Percentiles rank a stretch among this genome's conserved stretches.
Evolutionary conservation across 257 asterid species (phyloP).

Genomic region (Fraxinus quadrangulata): DNA sequence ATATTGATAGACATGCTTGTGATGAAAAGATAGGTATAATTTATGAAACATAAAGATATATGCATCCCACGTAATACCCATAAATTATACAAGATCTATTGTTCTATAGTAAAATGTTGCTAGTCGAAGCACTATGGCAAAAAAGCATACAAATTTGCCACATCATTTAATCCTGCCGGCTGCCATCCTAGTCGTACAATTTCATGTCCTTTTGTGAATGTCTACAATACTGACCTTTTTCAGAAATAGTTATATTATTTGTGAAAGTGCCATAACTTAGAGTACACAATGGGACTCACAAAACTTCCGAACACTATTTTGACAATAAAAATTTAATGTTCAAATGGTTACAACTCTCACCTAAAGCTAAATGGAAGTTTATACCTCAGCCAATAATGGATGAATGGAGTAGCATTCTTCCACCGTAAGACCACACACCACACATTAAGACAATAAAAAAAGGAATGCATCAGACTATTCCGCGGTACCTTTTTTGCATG

Average conservation of each 20-base stretch:
- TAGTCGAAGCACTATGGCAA: not conserved
- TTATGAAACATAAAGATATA: not conserved
- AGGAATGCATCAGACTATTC: not conserved
- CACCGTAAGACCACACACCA: not conserved
- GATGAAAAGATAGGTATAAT: not conserved
- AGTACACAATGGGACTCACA: not conserved
- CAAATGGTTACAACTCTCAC: not conserved
- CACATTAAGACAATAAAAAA: not conserved
- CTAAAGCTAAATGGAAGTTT: not conserved
- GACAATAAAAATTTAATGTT: no score
- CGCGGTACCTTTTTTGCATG: conserved; percentile 64
- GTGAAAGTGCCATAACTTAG: not conserved
- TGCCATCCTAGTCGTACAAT: not conserved
- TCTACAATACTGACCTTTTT: not conserved
- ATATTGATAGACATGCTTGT: not conserved
- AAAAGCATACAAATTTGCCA: not conserved
- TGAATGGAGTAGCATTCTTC: not conserved
- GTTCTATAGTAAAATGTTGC: not conserved
- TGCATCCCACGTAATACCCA: not conserved
- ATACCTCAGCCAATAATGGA: not conserved
- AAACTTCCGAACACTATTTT: not conserved
- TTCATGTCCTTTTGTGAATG: not conserved
- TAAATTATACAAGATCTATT: no score
- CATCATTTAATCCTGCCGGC: not conserved
- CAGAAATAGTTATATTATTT: not conserved